Evolutionary conservation across 331 rosid genomes (phyloP), one percentile per base, ranked within the genome.

Genomic region (Quercus lobata): DNA sequence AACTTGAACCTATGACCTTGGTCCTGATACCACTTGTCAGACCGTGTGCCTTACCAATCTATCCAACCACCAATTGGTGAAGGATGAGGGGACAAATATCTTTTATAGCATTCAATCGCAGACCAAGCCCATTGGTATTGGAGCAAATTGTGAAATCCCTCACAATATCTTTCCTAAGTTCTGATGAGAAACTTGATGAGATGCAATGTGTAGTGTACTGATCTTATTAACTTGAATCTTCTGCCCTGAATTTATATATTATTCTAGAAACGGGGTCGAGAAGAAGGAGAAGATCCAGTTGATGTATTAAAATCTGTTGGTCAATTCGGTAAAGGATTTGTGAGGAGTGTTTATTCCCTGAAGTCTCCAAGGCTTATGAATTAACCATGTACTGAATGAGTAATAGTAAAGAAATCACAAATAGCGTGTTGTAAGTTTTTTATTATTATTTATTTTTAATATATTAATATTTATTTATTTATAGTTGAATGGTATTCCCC

Each of bases 291-390:
- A 62, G 82, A 91, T 82, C 98, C 91, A 55, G 73, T 46, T 65
- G 90, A 84, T 65, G 78, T 93, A 83, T 73, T 96, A 46, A 90
- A 88, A 80, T 85, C 86, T 0, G 89, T 84, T 24, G 97, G 97
- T 61, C 90, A 96, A 82, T 85, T 87, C n/a, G 99, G 99, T 76
- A 89, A 87, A 86, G 99, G 97, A 44, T 85, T 93, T 81, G 94
- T 93, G 72, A 93, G 87, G 79, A 91, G 92, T 79, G 17, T 96
- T 69, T 77, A 89, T 81, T 82, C 89, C 80, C 91, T 90, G 60
- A 91, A 91, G 83, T 79, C 96, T 75, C 93, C 98, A 74, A 85
- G 83, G 89, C 75, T 68, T 22, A 37, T 30, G 53, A 72, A 65
- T 41, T 80, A 73, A 77, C 30, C 5, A 32, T n/a, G 18, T 70